phyloP scores from a whole-genome alignment of 2,329 filamentous ascomycete genomes.

The Biscogniauxia mediterranea region DNA sequence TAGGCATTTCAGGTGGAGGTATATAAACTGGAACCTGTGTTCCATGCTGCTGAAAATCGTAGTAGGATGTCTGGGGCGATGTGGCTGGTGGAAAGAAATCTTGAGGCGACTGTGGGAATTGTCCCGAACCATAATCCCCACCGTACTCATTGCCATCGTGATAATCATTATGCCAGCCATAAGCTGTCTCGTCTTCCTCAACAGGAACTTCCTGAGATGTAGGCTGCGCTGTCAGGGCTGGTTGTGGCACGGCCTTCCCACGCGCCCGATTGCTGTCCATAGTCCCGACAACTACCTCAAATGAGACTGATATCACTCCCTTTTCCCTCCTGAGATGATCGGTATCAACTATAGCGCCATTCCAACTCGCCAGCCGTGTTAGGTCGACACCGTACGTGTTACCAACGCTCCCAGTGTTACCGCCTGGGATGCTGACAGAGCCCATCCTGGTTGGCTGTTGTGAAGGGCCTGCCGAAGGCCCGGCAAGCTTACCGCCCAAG shows the following conservation, averaged over 20 bases:
- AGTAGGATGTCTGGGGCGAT: conserved; percentile 34
- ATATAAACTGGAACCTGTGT: conserved; percentile 48
- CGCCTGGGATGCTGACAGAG: conserved; percentile 34
- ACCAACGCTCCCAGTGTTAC: conserved; percentile 25
- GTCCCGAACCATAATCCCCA: conserved; percentile 18
- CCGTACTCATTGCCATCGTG: conserved; percentile 27
- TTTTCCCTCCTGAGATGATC: conserved; percentile 84
- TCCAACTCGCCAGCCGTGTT: conserved; percentile 52
- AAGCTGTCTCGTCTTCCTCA: conserved; percentile 24
- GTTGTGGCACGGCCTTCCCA: conserved; percentile 27
- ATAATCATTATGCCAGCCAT: conserved; percentile 33
- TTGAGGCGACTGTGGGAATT: conserved; percentile 21
- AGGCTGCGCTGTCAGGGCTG: conserved; percentile 22
- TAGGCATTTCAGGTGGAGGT: conserved; percentile 57
- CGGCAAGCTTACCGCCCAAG: conserved; percentile 77
- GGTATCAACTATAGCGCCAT: conserved; percentile 78
- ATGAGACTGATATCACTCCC: conserved; percentile 81
- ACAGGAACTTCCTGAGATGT: conserved; percentile 16
- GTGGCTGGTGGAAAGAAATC: conserved; percentile 27
- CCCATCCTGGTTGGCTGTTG: conserved; percentile 41
- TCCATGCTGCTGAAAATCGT: conserved; percentile 31
- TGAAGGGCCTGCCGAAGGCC: conserved; percentile 47
- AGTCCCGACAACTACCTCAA: conserved; percentile 86
- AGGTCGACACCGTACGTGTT: conserved; percentile 39
- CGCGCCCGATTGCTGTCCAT: conserved; percentile 58